Percentiles rank a stretch among this genome's conserved stretches.
phyloP scores from a whole-genome alignment of 257 asterid species.

The Solanum corneliomulleri region DNA sequence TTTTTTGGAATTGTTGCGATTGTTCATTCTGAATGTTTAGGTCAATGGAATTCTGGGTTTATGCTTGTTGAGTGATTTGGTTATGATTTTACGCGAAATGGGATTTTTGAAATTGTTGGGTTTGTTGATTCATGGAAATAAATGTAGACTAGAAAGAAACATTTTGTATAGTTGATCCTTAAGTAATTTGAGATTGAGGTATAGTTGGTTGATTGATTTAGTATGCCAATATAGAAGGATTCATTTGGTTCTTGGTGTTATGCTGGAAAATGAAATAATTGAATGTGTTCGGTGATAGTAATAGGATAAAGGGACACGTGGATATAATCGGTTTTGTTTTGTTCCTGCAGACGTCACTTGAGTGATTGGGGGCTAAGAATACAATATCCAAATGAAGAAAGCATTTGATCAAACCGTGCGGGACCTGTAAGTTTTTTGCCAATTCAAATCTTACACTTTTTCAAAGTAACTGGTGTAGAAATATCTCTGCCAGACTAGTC shows the following conservation, averaged over 20 bases:
- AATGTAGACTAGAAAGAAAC: not conserved
- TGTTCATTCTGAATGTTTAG: not conserved
- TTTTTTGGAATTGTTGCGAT: not conserved
- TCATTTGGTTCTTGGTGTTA: not conserved
- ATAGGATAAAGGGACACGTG: not conserved
- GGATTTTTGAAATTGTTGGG: not conserved
- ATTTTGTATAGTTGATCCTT: not conserved
- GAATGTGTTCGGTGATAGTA: not conserved
- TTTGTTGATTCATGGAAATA: not conserved
- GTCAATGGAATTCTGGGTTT: not conserved
- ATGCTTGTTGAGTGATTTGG: not conserved
- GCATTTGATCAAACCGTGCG: slow-evolving; percentile 81
- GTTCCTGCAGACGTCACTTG: not conserved
- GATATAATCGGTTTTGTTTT: not conserved
- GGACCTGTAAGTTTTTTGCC: slow-evolving; percentile 51
- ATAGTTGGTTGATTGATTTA: not conserved
- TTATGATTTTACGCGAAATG: not conserved
- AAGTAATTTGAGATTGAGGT: not conserved
- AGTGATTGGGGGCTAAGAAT: not conserved
- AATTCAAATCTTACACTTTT: not conserved
- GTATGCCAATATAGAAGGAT: not conserved
- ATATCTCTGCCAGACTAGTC: not conserved
- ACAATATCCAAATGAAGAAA: slow-evolving; percentile 52
- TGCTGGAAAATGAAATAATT: not conserved
- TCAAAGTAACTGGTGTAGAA: too few species aligned